Conservation (phyloP, 2,329 filamentous ascomycete species). For the Nigrospora sphaerica region DNA sequence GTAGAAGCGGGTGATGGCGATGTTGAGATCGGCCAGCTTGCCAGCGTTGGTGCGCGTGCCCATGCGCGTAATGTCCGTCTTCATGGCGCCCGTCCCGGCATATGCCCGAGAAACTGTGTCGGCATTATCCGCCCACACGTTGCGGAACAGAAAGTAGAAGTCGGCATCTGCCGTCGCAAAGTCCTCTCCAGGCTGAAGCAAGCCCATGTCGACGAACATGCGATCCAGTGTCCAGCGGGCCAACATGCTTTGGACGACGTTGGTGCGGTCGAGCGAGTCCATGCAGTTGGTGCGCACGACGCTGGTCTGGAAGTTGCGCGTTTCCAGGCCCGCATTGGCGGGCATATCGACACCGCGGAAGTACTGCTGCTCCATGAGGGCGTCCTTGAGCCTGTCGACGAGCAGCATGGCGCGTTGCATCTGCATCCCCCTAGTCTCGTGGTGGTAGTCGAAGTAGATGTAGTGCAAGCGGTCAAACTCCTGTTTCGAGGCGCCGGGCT, state of each 20-base stretch:
- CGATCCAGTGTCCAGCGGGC: constrained; percentile 82
- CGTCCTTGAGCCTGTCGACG: constrained; percentile 72
- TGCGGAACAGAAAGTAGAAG: constrained; percentile 91
- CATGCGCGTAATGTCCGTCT: constrained; percentile 95
- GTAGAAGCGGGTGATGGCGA: constrained; percentile 83
- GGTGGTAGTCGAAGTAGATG: constrained; percentile 97
- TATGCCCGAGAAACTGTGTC: constrained; percentile 91
- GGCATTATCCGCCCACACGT: constrained; percentile 97
- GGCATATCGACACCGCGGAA: constrained; percentile 89
- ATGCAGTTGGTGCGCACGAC: constrained; percentile 98
- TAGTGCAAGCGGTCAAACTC: constrained; percentile 85
- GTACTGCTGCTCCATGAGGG: constrained; percentile 74
- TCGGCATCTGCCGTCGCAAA: constrained; percentile 69
- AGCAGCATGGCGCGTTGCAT: constrained; percentile 89
- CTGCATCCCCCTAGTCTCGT: constrained; percentile 88
- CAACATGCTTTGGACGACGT: constrained; percentile 96
- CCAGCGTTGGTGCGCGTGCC: constrained; percentile 82
- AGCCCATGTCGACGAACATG: constrained; percentile 77
- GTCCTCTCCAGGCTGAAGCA: constrained; percentile 68
- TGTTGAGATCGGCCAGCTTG: constrained; percentile 77
- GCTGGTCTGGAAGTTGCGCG: constrained; percentile 73
- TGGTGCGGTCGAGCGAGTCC: constrained; percentile 97
- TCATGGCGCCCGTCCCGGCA: constrained; percentile 92
- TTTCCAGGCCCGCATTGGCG: constrained; percentile 68
- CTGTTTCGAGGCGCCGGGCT: constrained; percentile 48